These are phyloP conservation scores for Mycena venus DNA, from an alignment of 768 basidiomycete genomes.

Conservation along the genomic window DNA sequence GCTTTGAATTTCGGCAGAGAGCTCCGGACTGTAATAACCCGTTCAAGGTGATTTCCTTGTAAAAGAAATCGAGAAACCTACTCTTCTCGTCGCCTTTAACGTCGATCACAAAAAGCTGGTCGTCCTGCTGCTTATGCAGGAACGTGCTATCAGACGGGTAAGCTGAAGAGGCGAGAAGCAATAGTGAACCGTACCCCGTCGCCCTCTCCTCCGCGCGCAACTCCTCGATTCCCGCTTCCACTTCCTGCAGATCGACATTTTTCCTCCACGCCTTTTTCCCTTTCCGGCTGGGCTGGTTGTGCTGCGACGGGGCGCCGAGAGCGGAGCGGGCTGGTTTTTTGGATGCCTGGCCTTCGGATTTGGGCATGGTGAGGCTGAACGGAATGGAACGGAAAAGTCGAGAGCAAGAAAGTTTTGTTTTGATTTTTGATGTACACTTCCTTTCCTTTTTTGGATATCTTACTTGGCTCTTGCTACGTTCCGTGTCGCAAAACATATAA, in stretches of 20 bases:
- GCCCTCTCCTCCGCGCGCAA: constrained; percentile 86
- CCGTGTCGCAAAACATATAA: no score
- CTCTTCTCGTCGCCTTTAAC: constrained; percentile 82
- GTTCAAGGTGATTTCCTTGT: not conserved
- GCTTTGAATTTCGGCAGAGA: constrained; percentile 67
- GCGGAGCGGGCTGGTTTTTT: constrained; percentile 43
- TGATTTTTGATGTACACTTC: no score
- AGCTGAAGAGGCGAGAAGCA: not conserved
- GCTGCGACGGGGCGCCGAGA: constrained; percentile 71
- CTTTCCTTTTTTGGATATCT: no score
- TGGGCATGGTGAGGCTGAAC: constrained; percentile 24
- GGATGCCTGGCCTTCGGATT: constrained; percentile 24
- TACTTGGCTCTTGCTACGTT: no score
- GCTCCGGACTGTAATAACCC: constrained; percentile 64
- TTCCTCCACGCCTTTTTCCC: constrained; percentile 96
- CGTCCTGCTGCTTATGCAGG: constrained; percentile 76
- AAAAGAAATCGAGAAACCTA: constrained; percentile 46
- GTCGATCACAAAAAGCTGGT: constrained; percentile 86
- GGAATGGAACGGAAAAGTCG: not conserved
- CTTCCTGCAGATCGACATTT: constrained; percentile 87
- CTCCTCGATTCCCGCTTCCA: constrained; percentile 82
- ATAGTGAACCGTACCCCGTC: constrained; percentile 69
- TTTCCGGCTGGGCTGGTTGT: constrained; percentile 82
- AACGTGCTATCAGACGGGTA: constrained; percentile 58
- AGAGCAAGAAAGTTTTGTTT: not conserved